Conservation (phyloP, 2,329 filamentous ascomycete species). For the Amphichorda felina region DNA sequence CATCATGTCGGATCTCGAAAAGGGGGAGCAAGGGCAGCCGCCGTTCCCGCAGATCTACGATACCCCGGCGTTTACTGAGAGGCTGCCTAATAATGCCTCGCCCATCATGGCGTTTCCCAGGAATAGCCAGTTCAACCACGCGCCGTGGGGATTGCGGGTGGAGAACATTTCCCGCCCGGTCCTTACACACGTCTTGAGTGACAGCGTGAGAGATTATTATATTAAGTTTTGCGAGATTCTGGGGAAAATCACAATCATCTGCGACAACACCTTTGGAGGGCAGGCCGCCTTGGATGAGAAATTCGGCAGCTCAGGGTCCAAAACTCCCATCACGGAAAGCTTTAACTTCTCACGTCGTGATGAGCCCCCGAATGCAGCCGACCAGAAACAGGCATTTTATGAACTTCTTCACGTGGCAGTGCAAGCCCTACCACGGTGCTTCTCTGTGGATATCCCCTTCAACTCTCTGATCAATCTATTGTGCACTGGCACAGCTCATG, state of each 20-base stretch:
- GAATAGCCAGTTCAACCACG: slow-evolving; percentile 9
- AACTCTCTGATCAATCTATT: slow-evolving; percentile 88
- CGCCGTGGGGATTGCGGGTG: slow-evolving; percentile 22
- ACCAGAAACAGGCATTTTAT: slow-evolving; percentile 91
- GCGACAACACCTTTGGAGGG: slow-evolving; percentile 92
- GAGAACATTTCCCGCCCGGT: slow-evolving; percentile 58
- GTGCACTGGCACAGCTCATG: slow-evolving; percentile 92
- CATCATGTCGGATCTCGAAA: slow-evolving; percentile 88
- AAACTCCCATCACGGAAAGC: slow-evolving; percentile 88
- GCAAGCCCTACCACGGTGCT: slow-evolving; percentile 85
- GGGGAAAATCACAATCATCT: slow-evolving; percentile 90
- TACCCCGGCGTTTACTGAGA: slow-evolving; percentile 25
- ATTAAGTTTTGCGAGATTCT: slow-evolving; percentile 87
- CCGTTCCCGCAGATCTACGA: slow-evolving; percentile 69
- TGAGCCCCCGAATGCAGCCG: slow-evolving; percentile 57
- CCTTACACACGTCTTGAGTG: slow-evolving; percentile 51
- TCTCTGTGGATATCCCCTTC: slow-evolving; percentile 83
- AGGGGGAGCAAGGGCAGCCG: slow-evolving; percentile 62
- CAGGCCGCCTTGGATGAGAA: slow-evolving; percentile 94
- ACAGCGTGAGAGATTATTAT: slow-evolving; percentile 76
- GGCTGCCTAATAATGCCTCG: slow-evolving; percentile 32
- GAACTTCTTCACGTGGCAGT: slow-evolving; percentile 92
- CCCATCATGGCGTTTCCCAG: slow-evolving; percentile 31
- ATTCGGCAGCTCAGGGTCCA: slow-evolving; percentile 74
- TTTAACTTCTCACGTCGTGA: slow-evolving; percentile 85